Percentiles rank a stretch among this genome's conserved stretches.
Conservation (phyloP, 2,329 filamentous ascomycete genomes). For the Talaromyces sp. region DNA sequence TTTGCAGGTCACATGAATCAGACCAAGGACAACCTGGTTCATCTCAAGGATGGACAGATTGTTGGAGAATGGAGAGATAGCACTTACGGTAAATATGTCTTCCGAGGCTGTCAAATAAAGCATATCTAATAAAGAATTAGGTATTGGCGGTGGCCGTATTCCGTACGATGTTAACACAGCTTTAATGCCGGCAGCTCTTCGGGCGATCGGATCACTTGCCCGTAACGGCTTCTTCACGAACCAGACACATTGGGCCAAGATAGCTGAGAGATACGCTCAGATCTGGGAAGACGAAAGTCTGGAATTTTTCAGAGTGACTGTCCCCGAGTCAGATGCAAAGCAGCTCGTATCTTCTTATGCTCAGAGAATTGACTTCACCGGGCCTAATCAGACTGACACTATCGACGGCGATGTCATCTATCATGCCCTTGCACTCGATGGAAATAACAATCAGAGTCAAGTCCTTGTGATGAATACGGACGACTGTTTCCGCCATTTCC, state of each 20-base stretch:
- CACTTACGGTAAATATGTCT: slow-evolving; percentile 43
- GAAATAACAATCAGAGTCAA: slow-evolving; percentile 46
- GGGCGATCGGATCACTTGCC: slow-evolving; percentile 54
- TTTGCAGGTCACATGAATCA: slow-evolving; percentile 50
- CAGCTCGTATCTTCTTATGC: slow-evolving; percentile 50
- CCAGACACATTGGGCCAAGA: slow-evolving; percentile 47
- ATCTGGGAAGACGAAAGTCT: slow-evolving; percentile 62
- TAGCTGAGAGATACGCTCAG: slow-evolving; percentile 51
- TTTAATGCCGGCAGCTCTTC: slow-evolving; percentile 58
- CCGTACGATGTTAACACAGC: slow-evolving; percentile 64
- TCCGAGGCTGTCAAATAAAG: neutral
- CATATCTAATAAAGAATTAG: slow-evolving; percentile 15
- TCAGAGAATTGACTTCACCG: slow-evolving; percentile 41
- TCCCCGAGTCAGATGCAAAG: slow-evolving; percentile 46
- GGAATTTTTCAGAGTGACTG: slow-evolving; percentile 52
- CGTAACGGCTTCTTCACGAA: slow-evolving; percentile 44
- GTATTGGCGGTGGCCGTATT: slow-evolving; percentile 58
- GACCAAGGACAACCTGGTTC: slow-evolving; percentile 54
- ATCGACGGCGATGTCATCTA: slow-evolving; percentile 49
- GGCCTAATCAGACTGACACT: slow-evolving; percentile 42
- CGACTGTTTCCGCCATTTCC: slow-evolving; percentile 60
- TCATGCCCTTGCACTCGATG: slow-evolving; percentile 57
- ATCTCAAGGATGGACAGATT: slow-evolving; percentile 51
- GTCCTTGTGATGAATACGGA: slow-evolving; percentile 62
- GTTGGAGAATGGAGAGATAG: slow-evolving; percentile 65